A percentile compares a stretch with the other conserved stretches of the same genome.
Conservation (phyloP, 768 basidiomycete species). For the Phylloporus sp. region DNA sequence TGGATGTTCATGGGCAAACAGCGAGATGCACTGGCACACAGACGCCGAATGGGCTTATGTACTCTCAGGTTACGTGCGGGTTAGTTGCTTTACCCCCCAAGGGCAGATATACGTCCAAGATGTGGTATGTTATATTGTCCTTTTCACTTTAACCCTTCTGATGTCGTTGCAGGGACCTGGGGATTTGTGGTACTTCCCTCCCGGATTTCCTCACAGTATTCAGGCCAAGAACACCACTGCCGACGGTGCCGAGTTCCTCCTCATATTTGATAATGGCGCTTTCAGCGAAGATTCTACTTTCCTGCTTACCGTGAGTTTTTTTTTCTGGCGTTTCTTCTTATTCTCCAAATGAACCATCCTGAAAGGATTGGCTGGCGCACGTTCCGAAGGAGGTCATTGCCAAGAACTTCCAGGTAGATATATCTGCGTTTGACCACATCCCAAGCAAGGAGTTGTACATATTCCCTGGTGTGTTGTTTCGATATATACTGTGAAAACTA, state of each 20-base stretch:
- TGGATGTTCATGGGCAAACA: slow-evolving; percentile 13
- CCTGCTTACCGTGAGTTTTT: slow-evolving; percentile 30
- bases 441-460: slow-evolving; percentile 56
- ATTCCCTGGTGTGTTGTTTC: slow-evolving; percentile 36
- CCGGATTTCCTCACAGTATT: slow-evolving; percentile 53
- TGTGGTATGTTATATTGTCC: slow-evolving; percentile 36
- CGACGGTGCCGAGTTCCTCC: slow-evolving; percentile 51
- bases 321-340: not conserved
- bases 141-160: slow-evolving; percentile 17
- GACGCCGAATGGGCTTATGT: slow-evolving; percentile 52
- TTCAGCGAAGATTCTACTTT: slow-evolving; percentile 62
- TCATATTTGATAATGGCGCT: slow-evolving; percentile 39
- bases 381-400: slow-evolving; percentile 55
- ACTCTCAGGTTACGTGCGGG: slow-evolving; percentile 43
- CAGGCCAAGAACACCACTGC: slow-evolving; percentile 47
- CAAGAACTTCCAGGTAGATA: slow-evolving; percentile 55
- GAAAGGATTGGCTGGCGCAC: slow-evolving; percentile 65
- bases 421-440: slow-evolving; percentile 51
- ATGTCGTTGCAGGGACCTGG: slow-evolving; percentile 25
- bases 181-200: slow-evolving; percentile 60
- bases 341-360: not conserved
- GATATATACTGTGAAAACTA: not conserved
- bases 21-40: slow-evolving; percentile 45
- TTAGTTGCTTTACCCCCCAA: slow-evolving; percentile 50
- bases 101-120: slow-evolving; percentile 52